Base-by-base conservation (phyloP, 164 flowering plant genomes). In the Taxillus chinensis region DNA sequence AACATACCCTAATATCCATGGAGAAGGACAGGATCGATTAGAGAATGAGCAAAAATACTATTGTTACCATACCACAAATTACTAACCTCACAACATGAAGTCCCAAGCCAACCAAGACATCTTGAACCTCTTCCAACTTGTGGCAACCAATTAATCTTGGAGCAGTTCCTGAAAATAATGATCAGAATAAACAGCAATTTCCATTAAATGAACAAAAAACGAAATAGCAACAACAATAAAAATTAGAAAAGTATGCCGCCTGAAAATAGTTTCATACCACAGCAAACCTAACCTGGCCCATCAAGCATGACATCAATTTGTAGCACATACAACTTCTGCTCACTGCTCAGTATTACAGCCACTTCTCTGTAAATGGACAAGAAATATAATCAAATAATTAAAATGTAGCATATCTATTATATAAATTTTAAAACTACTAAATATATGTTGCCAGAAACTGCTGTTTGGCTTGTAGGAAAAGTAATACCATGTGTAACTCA, bases 11-110 rank as follows among this genome's bases (percentile, higher is more conserved):
- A 15, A 51, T 42, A 59, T 5, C 14, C 27, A 17, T 0, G 11
- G 39, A 43, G 61, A 60, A 3, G 27, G 41, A 55, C 2, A 27
- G 3, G 41, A 16, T 17, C n/a, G 59, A 14, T 63, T 61, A 61
- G 39, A 55, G 9, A 46, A 53, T 45, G 61, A 41, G 14, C 17
- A 56, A 40, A 40, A 52, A 7, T 55, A 45, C 17, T 11, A 45
- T 11, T 60, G 40, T 67, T 8, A 56, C 8, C 45, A 56, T 62
- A 68, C 17, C 62, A 67, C 37, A 69, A 67, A 61, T 56, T 60
- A 67, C 83, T 73, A 64, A 87, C 93, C 93, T 83, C 61, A 87
- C 70, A 71, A 80, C 68, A 67, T 81, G 92, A 67, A 82, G 78
- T 42, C 90, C 89, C 27, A 87, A 48, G 64, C 92, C 90, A 62